Evolutionary conservation across 208 protist genomes (phyloP), one percentile per base, ranked within the genome.

Genomic region (Trypanosoma platydactyli): DNA sequence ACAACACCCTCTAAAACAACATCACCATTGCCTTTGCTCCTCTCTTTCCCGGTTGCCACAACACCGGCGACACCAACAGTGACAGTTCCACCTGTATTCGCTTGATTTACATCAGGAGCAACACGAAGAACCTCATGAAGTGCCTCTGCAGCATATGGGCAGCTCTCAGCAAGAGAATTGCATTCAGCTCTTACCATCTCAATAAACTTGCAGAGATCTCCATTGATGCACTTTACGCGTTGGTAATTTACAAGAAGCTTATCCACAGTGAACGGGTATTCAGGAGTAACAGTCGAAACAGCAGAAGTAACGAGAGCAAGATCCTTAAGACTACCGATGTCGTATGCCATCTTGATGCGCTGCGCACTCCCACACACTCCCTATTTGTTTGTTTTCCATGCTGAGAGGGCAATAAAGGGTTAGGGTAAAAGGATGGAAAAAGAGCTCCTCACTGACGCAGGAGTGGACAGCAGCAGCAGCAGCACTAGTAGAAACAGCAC

Each of bases 181-280:
- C 73, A 56, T 59, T 85, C 71, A n/a, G 50, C 70, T n/a, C 74
- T 60, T 49, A 89, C 51, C 0, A 38, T 55, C 18, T 83, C 64
- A n/a, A 89, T 60, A 41, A 62, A 71, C 22, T 50, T 20, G 7
- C 55, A 64, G 53, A 85, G 65, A 20, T 79, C 64, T 5, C 72
- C 70, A 35, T 76, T 73, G 38, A 61, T 51, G 56, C 68, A 56
- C 22, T 69, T 75, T 29, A 70, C 35, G 49, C 51, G 55, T 53
- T 87, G 75, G 29, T 77, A 75, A 9, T 33, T 74, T 12, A 50
- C 46, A 46, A 87, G 73, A 9, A 89, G 78, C 69, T 82, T 83
- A 3, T 71, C 71, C 20, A 92, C 77, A 13, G 80, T 88, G 0
- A 64, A 42, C 1, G 80, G 81, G 0, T 85, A 65, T 27, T 33